Base-by-base conservation (phyloP, 2,329 filamentous ascomycete species). In the Biscogniauxia marginata region DNA sequence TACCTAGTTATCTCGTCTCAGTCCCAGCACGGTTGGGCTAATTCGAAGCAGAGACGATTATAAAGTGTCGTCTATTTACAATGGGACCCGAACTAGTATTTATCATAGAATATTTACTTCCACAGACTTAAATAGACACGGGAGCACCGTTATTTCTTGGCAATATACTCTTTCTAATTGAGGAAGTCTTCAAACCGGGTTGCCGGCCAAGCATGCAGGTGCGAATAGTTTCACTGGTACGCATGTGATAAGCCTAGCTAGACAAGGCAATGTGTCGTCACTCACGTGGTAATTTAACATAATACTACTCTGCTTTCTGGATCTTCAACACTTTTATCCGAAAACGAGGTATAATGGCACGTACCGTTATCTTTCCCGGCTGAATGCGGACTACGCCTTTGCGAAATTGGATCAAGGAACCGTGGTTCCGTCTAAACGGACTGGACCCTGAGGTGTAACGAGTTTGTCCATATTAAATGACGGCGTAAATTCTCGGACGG, bases 381-480 rank as follows among this genome's bases (percentile, higher is more conserved):
- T 52, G 39, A 52, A 52, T 51, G 13, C 43, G 22, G 43, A 11
- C 24, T 16, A 19, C 22, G 30, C 45, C 3, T 47, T 52, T 47
- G 50, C 50, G 45, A 16, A n/a, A 52, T 47, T 39, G 11, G 16
- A 20, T 39, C 50, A 52, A 52, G 50, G 50, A 52, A 52, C 44
- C 43, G 50, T 47, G 22, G 44, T 46, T 52, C 50, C 50, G 34
- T 13, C 4, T 22, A 19, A 30, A 49, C n/a, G 4, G 3, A 39
- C 13, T 16, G 2, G 9, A 6, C 13, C 11, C 30, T 9, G 13
- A 39, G 30, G n/a, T n/a, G 30, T 39, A 39, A 39, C 30, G 13
- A 16, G 5, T 39, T 39, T 7, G 5, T 16, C 30, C 13, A 39
- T 2, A 16, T 9, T 2, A 8, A 4, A 39, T 39, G 30, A 16